Conservation (phyloP, 805 yeast genomes). For the Metschnikowia amazonensis region DNA sequence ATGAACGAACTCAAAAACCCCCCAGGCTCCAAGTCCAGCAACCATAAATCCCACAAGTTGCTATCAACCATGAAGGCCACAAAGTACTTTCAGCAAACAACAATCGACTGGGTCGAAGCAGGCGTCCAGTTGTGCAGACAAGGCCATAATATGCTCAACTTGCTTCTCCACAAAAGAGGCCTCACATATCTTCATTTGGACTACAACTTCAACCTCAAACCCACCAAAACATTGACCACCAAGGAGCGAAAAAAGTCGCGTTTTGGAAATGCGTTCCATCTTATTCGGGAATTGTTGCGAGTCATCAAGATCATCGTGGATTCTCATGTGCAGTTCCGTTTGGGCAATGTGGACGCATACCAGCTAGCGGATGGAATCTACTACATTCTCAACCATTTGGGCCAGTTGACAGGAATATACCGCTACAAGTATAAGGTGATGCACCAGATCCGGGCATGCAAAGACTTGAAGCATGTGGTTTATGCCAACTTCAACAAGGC, state of each 20-base stretch:
- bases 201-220: conserved; percentile 92
- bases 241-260: conserved; percentile 94
- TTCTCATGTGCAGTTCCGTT: conserved; percentile 84
- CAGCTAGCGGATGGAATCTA: conserved; percentile 94
- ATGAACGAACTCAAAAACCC: conserved; percentile 63
- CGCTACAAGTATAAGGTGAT: conserved; percentile 95
- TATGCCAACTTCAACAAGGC: conserved; percentile 76
- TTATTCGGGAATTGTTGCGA: conserved; percentile 83
- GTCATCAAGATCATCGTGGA: conserved; percentile 86
- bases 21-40: conserved; percentile 29
- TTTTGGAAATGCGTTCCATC: conserved; percentile 93
- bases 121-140: conserved; percentile 91
- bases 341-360: conserved; percentile 88
- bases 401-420: conserved; percentile 94
- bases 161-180: conserved; percentile 86
- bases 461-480: conserved; percentile 89
- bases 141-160: conserved; percentile 89
- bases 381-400: conserved; percentile 87
- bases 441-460: conserved; percentile 97
- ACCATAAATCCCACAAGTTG: conserved; percentile 52
- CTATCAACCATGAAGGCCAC: conserved; percentile 68
- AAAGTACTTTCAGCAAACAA: conserved; percentile 84
- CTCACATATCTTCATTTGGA: conserved; percentile 89
- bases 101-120: conserved; percentile 98
- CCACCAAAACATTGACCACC: conserved; percentile 92